These are phyloP conservation scores for Priceomyces carsonii DNA, from an alignment of 805 yeast species.

Conservation along the genomic window DNA sequence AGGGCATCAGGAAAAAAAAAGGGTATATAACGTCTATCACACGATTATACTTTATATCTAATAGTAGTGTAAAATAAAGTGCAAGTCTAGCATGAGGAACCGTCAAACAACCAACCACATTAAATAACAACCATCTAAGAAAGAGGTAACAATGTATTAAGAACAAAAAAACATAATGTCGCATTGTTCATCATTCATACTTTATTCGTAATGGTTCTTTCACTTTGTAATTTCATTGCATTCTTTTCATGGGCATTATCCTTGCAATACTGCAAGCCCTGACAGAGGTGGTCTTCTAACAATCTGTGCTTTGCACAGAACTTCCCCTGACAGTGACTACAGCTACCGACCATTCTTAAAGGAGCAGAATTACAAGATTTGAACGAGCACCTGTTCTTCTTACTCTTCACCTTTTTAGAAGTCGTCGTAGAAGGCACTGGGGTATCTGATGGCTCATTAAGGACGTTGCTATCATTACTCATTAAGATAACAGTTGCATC, in stretches of 20 bases:
- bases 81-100: background rate
- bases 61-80: conserved; percentile 2
- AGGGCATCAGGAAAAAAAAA: too few species aligned
- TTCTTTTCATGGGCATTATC: conserved; percentile 81
- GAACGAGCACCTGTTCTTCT: conserved; percentile 53
- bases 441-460: conserved; percentile 5
- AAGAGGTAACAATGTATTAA: background rate
- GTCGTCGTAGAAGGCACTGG: conserved; percentile 18
- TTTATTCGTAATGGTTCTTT: conserved; percentile 78
- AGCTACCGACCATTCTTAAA: conserved; percentile 72
- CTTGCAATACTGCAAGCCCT: conserved; percentile 76
- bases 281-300: conserved; percentile 80
- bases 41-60: conserved; percentile 1
- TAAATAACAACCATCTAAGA: conserved; percentile 1
- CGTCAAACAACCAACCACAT: background rate
- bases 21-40: too few species aligned
- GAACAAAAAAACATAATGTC: conserved; percentile 1
- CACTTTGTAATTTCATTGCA: conserved; percentile 78
- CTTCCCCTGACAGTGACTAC: conserved; percentile 80
- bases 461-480: conserved; percentile 17
- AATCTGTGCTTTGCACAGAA: conserved; percentile 86
- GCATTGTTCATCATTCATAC: conserved; percentile 44
- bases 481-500: conserved; percentile 25
- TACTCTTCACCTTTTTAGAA: conserved; percentile 29
- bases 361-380: conserved; percentile 64